These are phyloP conservation scores for Exophiala spinifera DNA, from an alignment of 2,329 filamentous ascomycete genomes.

Conservation along the genomic window DNA sequence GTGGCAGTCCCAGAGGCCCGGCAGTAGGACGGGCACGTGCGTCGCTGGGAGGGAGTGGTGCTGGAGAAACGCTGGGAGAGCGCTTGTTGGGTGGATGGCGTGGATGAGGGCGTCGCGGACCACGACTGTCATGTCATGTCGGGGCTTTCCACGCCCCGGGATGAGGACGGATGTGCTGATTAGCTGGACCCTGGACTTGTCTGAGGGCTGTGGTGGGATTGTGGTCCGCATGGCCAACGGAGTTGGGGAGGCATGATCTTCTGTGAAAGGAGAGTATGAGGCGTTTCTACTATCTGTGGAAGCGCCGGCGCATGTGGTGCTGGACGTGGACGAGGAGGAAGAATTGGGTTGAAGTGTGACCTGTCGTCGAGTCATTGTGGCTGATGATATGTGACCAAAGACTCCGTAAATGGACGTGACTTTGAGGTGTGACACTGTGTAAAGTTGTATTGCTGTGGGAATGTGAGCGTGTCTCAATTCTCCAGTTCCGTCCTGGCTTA, in stretches of 20 bases:
- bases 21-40: conserved; percentile 47
- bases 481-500: too few species aligned
- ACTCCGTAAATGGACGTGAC: background rate
- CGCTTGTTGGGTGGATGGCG: conserved; percentile 25
- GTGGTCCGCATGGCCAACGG: background rate
- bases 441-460: too few species aligned
- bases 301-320: background rate
- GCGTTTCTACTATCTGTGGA: background rate
- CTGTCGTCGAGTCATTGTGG: conserved; percentile 19
- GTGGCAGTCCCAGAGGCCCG: conserved; percentile 55
- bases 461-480: too few species aligned
- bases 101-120: conserved; percentile 41
- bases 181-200: conserved; percentile 3
- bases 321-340: too few species aligned
- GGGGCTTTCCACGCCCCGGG: conserved; percentile 46
- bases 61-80: conserved; percentile 7
- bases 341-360: background rate
- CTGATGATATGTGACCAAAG: background rate
- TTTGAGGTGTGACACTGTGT: background rate
- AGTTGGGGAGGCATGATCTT: background rate
- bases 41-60: conserved; percentile 16
- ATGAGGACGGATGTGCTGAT: conserved; percentile 42
- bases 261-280: background rate
- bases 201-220: background rate
- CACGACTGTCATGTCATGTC: conserved; percentile 41